These are phyloP conservation scores for Polyporus tsugae DNA, from an alignment of 1,284 basidiomycete species.

Conservation along the genomic window DNA sequence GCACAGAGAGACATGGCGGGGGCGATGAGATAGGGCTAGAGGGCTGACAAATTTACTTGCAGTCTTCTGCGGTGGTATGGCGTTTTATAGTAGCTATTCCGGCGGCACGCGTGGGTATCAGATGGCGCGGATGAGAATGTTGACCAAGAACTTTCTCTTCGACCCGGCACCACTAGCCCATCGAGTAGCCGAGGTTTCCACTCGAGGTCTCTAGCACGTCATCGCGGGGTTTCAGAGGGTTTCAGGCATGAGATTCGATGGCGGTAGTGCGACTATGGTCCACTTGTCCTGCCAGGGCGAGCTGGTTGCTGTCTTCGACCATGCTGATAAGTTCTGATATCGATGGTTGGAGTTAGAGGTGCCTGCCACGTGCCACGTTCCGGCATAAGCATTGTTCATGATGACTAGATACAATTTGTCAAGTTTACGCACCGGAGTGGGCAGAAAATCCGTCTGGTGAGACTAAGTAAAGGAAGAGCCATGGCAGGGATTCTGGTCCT, in stretches of 20 bases:
- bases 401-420: background rate
- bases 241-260: background rate
- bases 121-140: background rate
- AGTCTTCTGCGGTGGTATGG: background rate
- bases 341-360: background rate
- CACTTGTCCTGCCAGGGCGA: background rate
- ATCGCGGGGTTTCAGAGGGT: background rate
- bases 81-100: slow-evolving; percentile 3
- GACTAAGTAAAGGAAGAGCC: background rate
- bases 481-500: too few species aligned
- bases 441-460: background rate
- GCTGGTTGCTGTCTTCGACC: background rate
- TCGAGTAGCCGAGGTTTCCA: background rate
- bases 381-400: slow-evolving; percentile 1
- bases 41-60: background rate
- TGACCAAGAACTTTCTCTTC: slow-evolving; percentile 3
- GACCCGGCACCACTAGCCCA: background rate
- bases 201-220: background rate
- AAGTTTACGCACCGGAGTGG: background rate
- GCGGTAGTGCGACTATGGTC: background rate
- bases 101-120: background rate
- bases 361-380: background rate
- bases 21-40: background rate
- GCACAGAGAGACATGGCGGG: slow-evolving; percentile 37
- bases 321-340: background rate